Evolutionary conservation across 1,139 yeast genomes (phyloP), one percentile per base, ranked within the genome.

Genomic region (Kodamaea sp.): DNA sequence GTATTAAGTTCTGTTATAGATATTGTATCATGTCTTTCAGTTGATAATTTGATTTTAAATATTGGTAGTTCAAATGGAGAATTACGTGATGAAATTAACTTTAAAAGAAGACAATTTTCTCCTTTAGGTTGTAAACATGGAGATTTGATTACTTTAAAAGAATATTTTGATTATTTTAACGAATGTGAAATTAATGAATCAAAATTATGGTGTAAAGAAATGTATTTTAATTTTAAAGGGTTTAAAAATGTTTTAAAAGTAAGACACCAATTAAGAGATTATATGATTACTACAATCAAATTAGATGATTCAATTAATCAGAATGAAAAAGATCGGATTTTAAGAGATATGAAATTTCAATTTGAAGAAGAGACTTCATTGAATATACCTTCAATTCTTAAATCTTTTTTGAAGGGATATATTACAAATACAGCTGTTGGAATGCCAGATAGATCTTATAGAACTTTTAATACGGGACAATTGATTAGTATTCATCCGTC

Each of bases 401-500:
- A 86, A 56, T 75, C 89, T 7, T 94, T 94, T 60, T 64, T 94
- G 33, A 72, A 75, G 35, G 98, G 99, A 0, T 92, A 75, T 53
- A 74, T 87, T 25, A 75, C 83, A 41, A 90, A 92, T 58, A 83
- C 96, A 0, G 98, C 98, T 0, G 79, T 92, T 12, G 95, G 97
- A 6, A 79, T 87, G 80, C 96, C 98, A 0, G 98, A 94, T 58
- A 74, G 97, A 52, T 84, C 96, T 3, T 94, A 84, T 63, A 73
- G 95, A 55, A 89, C 97, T 0, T 83, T 89, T 9, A 67, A 81
- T 23, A 79, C 84, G 6, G 95, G 95, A 15, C 89, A 84, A 53
- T 67, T 84, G 25, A 80, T 94, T 34, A 80, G 94, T 42, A 80
- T 94, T 11, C 99, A 94, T 58, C 98, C 98, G 0, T 86, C 96